Evolutionary conservation across 202 grass and related monocot genomes (phyloP).

Genomic region (Brachypodium distachyon): DNA sequence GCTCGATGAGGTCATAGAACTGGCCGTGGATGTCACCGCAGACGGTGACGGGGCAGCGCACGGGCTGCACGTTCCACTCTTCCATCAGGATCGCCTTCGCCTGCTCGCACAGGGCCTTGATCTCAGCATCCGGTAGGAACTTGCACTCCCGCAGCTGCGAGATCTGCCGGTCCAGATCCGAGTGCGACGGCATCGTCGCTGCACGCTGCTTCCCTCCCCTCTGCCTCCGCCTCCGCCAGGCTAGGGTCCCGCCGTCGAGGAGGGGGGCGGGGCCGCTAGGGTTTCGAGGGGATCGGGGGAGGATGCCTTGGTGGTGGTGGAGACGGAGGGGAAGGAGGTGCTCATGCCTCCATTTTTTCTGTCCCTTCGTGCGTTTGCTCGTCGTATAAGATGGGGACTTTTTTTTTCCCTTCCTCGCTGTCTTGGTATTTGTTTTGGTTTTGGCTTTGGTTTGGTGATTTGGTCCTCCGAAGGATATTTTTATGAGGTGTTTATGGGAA

Average conservation of each 20-base stretch:
- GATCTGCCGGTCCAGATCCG: constrained; percentile 81
- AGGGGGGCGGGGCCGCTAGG: background rate
- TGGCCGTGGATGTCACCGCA: constrained; percentile 77
- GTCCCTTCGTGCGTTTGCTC: background rate
- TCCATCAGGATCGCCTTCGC: constrained; percentile 74
- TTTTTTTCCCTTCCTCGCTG: background rate
- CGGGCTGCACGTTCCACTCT: constrained; percentile 75
- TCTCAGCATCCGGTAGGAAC: constrained; percentile 47
- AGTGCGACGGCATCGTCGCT: constrained; percentile 55
- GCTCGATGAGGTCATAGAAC: constrained; percentile 82
- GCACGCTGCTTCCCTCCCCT: background rate
- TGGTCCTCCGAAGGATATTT: constrained; percentile 16
- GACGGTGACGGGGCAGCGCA: constrained; percentile 57
- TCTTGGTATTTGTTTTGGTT: constrained; percentile 35
- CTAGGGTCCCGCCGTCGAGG: background rate
- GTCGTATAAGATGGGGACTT: background rate
- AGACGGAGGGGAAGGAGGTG: background rate
- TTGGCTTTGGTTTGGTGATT: constrained; percentile 26
- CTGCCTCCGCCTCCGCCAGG: background rate
- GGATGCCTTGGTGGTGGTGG: background rate
- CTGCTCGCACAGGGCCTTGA: constrained; percentile 61
- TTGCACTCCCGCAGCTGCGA: constrained; percentile 72
- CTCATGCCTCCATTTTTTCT: constrained; percentile 33
- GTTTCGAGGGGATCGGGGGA: constrained; percentile 12
- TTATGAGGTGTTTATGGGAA: constrained; percentile 14